phyloP scores from a whole-genome alignment of 129 eudicot genomes.

The Scalesia atractyloides region DNA sequence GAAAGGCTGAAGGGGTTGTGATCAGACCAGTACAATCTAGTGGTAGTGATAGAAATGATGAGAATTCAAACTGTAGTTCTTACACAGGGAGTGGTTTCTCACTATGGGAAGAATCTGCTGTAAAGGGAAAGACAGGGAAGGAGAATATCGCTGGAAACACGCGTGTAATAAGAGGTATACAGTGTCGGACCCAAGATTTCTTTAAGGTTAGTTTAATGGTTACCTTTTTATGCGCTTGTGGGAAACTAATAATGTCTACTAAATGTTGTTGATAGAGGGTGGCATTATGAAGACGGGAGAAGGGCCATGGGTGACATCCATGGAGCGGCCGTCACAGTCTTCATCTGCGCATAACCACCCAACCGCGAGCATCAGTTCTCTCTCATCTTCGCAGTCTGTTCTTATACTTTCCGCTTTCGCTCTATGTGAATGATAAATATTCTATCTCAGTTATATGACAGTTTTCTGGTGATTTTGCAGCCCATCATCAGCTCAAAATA shows the following conservation, averaged over 20 bases:
- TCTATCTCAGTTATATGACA: not conserved
- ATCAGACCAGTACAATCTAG: conserved; percentile 33
- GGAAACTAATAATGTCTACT: not conserved
- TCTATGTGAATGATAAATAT: not conserved
- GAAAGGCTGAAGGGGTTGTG: conserved; percentile 38
- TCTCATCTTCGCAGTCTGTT: conserved; percentile 72
- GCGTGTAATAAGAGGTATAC: conserved; percentile 55
- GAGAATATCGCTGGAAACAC: conserved; percentile 69
- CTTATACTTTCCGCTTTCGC: conserved; percentile 21
- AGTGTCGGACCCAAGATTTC: not conserved
- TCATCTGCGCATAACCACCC: conserved; percentile 60
- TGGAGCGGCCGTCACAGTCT: conserved; percentile 68
- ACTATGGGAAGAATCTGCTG: conserved; percentile 78
- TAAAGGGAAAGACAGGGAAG: conserved; percentile 96
- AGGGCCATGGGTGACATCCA: conserved; percentile 51
- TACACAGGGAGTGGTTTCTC: conserved; percentile 84
- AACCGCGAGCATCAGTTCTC: conserved; percentile 47
- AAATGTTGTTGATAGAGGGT: conserved; percentile 29
- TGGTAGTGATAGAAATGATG: conserved; percentile 47
- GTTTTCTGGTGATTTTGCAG: conserved; percentile 37
- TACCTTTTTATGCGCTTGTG: not conserved
- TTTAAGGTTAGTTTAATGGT: not conserved
- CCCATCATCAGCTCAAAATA: conserved; percentile 57
- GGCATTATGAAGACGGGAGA: conserved; percentile 49
- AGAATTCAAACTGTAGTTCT: conserved; percentile 75